These are phyloP conservation scores for Solanum phureja DNA, from an alignment of 257 asterid genomes.

Conservation along the genomic window DNA sequence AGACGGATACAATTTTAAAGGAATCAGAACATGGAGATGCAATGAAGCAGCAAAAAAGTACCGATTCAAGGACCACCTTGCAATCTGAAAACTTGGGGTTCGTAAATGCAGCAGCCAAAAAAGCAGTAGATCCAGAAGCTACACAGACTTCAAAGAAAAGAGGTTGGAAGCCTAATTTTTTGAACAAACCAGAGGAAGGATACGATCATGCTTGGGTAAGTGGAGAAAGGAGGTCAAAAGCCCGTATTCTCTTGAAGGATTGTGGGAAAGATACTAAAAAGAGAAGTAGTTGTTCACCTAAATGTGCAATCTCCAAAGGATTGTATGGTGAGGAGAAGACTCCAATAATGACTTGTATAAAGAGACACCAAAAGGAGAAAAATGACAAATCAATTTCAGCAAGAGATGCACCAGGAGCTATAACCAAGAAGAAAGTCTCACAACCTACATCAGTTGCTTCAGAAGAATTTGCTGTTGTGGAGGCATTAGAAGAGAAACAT, in stretches of 20 bases:
- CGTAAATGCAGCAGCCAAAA: not conserved
- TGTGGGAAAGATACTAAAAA: not conserved
- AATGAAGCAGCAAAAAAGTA: slow-evolving; percentile 1
- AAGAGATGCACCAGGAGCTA: not conserved
- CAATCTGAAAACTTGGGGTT: not conserved
- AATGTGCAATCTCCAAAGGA: not conserved
- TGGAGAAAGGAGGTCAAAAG: not conserved
- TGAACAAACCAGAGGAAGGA: slow-evolving; percentile 9
- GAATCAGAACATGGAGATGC: not conserved
- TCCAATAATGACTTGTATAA: not conserved
- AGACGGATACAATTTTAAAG: not conserved
- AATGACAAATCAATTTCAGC: not conserved
- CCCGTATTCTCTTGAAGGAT: not conserved
- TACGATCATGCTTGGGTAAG: slow-evolving; percentile 1
- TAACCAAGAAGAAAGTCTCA: not conserved
- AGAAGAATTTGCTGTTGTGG: not conserved
- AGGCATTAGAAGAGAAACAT: not conserved
- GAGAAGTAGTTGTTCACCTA: not conserved
- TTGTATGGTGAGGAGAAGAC: not conserved
- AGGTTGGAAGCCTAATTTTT: slow-evolving; percentile 5
- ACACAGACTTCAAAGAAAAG: not conserved
- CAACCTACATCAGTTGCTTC: not conserved
- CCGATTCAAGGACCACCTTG: not conserved
- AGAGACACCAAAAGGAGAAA: not conserved
- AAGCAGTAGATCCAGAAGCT: not conserved